Evolutionary conservation across 345 rosid genomes (phyloP).

Genomic region (Dimocarpus longan): DNA sequence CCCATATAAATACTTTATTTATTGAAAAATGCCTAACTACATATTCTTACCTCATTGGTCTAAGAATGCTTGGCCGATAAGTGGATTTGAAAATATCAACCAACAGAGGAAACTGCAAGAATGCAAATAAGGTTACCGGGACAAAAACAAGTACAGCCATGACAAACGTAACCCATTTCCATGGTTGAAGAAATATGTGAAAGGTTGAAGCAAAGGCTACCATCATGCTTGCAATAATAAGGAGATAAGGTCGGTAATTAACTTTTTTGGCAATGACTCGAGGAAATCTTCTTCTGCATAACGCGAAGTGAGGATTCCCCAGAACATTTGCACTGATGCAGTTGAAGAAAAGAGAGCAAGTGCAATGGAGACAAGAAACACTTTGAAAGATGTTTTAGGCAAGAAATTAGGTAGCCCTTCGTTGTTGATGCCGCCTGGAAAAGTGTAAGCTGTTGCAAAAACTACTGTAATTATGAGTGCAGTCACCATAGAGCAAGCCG

Average conservation of each 20-base stretch:
- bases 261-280: neutral
- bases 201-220: conserved; percentile 7
- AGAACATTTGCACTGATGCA: neutral
- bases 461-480: conserved; percentile 1
- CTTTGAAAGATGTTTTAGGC: no score
- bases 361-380: no score
- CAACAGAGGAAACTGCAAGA: neutral
- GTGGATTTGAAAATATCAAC: neutral
- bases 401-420: no score
- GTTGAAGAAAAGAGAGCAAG: no score
- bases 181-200: neutral
- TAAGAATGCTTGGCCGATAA: neutral
- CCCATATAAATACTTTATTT: no score
- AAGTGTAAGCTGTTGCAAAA: no score
- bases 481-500: neutral
- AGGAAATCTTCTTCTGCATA: conserved; percentile 13
- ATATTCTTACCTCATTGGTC: no score
- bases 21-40: no score
- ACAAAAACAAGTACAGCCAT: neutral
- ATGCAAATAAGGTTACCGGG: neutral
- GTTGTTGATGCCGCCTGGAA: no score
- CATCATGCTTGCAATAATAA: conserved; percentile 18
- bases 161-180: conserved; percentile 11
- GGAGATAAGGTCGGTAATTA: conserved; percentile 3
- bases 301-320: conserved; percentile 8